Percentiles rank a stretch among this genome's conserved stretches.
These are phyloP conservation scores for Datura wrightii DNA, from an alignment of 257 asterid species.

Conservation along the genomic window DNA sequence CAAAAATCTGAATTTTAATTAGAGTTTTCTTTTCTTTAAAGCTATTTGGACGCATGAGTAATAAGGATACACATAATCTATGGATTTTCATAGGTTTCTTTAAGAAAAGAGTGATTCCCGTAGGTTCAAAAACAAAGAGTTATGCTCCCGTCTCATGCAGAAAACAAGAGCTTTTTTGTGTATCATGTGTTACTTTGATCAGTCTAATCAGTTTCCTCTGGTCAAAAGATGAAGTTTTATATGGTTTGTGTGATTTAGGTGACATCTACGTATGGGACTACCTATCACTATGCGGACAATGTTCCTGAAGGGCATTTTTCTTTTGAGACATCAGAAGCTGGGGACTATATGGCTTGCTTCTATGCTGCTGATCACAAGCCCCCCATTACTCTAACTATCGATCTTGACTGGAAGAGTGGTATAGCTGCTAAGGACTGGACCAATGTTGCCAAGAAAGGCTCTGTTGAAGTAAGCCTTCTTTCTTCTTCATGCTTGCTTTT, in stretches of 20 bases:
- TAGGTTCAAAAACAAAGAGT: not conserved
- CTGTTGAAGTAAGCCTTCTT: conserved; percentile 71
- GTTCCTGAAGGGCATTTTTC: conserved; percentile 82
- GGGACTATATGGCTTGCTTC: conserved; percentile 92
- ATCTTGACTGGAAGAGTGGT: conserved; percentile 92
- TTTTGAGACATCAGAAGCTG: conserved; percentile 77
- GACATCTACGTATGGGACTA: conserved; percentile 79
- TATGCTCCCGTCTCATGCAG: not conserved
- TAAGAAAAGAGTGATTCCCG: not conserved
- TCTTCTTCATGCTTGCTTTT: not conserved
- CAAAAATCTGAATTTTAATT: not conserved
- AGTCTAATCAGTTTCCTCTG: not conserved
- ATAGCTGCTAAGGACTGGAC: conserved; percentile 94
- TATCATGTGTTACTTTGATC: not conserved
- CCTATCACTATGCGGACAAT: conserved; percentile 75
- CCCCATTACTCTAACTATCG: conserved; percentile 60
- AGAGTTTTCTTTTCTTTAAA: not conserved
- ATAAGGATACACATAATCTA: not conserved
- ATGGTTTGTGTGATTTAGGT: conserved; percentile 52
- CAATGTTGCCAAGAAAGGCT: conserved; percentile 86
- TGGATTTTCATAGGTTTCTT: not conserved
- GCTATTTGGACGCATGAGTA: not conserved
- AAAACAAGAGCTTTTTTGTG: not conserved
- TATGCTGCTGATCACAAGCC: conserved; percentile 74
- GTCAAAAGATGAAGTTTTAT: conserved; percentile 4